These are phyloP conservation scores for Pseudomonodictys pantanalensis DNA, from an alignment of 495 filamentous ascomycete species.

Conservation along the genomic window DNA sequence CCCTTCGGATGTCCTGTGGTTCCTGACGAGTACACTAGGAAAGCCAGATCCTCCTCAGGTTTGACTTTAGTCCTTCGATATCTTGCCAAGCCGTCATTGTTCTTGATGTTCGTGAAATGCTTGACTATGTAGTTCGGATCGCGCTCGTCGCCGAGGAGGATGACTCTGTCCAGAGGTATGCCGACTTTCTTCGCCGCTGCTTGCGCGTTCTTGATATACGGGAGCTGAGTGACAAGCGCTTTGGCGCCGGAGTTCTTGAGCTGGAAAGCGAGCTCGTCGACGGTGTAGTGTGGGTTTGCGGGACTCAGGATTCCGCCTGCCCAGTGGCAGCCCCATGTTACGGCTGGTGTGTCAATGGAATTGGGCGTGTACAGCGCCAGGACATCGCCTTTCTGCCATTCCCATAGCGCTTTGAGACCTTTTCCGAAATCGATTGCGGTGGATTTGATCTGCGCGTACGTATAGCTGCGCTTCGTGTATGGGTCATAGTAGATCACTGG, in stretches of 20 bases:
- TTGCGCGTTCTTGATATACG: constrained; percentile 58
- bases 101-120: constrained; percentile 73
- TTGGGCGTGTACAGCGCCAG: constrained; percentile 45
- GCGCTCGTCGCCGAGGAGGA: constrained; percentile 73
- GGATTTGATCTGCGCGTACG: constrained; percentile 62
- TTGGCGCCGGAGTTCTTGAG: constrained; percentile 77
- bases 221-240: constrained; percentile 68
- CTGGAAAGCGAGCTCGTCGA: constrained; percentile 83
- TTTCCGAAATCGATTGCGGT: constrained; percentile 73
- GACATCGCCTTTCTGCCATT: constrained; percentile 72
- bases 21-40: constrained; percentile 80
- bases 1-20: constrained; percentile 92
- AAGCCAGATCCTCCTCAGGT: constrained; percentile 59
- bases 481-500: constrained; percentile 78
- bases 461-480: constrained; percentile 70
- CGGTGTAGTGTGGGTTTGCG: constrained; percentile 84
- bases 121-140: constrained; percentile 60
- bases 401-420: constrained; percentile 68
- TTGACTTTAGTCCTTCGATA: constrained; percentile 51
- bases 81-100: constrained; percentile 52
- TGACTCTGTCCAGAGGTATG: constrained; percentile 63
- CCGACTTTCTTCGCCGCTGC: constrained; percentile 67
- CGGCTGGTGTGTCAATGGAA: constrained; percentile 43
- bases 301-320: constrained; percentile 78
- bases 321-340: constrained; percentile 80